These are phyloP conservation scores for Striga asiatica DNA, from an alignment of 257 asterid genomes.

Conservation along the genomic window DNA sequence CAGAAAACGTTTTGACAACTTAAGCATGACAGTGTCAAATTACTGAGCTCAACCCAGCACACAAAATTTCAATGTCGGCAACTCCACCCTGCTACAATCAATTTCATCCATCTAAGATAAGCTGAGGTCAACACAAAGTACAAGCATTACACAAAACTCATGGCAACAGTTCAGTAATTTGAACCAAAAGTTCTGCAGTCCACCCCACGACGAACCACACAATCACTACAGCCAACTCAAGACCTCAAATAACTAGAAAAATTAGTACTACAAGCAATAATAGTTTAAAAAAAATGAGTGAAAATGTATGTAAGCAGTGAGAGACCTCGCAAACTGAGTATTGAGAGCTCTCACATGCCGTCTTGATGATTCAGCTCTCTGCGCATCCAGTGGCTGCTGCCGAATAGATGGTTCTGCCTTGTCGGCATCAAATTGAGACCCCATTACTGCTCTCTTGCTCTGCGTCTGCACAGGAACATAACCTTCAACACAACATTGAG, in stretches of 20 bases:
- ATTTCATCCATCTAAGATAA: too few relatives aligned
- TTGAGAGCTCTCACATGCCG: constrained; percentile 96
- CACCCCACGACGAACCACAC: neutral
- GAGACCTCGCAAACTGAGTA: constrained; percentile 80
- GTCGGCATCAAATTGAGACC: constrained; percentile 34
- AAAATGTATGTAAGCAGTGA: neutral
- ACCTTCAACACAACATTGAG: neutral
- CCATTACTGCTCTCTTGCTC: constrained; percentile 55
- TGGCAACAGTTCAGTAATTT: neutral
- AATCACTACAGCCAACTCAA: neutral
- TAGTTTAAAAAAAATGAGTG: neutral
- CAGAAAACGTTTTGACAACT: too few relatives aligned
- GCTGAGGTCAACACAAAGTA: too few relatives aligned
- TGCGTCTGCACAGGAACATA: constrained; percentile 33
- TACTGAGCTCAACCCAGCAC: too few relatives aligned
- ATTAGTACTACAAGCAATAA: neutral
- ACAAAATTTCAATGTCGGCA: too few relatives aligned
- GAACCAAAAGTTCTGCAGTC: neutral
- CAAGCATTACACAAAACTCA: too few relatives aligned
- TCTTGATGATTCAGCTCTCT: constrained; percentile 76
- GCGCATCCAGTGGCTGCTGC: constrained; percentile 48
- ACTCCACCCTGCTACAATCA: too few relatives aligned
- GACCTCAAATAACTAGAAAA: neutral
- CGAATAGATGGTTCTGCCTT: constrained; percentile 39
- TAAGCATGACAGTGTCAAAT: too few relatives aligned